Evolutionary conservation across 1,284 basidiomycete species (phyloP), one percentile per base, ranked within the genome.

Genomic region (Tilletia setariae): DNA sequence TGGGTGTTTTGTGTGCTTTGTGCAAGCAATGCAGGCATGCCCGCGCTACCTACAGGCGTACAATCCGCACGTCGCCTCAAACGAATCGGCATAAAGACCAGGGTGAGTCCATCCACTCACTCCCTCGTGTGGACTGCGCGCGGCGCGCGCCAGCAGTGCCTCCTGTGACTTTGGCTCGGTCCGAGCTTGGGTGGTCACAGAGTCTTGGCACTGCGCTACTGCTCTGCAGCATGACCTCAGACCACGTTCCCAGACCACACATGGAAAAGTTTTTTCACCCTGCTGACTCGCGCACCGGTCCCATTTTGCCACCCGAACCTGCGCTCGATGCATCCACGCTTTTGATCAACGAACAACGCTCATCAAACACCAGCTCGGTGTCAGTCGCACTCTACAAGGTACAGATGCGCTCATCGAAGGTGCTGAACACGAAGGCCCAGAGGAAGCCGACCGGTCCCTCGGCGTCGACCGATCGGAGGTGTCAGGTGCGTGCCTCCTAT

Each of bases 21-120:
- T 82, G 30, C 56, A 61, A 40, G 56, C 56, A 61, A 61, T 61
- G 56, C 56, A 32, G 56, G 56, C 56, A 61, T 61, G 56, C 56
- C 56, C 35, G 56, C 56, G 56, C 23, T 61, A 61, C 56, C 56
- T 16, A 35, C 56, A 19, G 56, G 56, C 56, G 56, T 61, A 25
- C 56, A 32, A 32, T 61, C 30, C 28, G 56, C 56, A 30, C 56
- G 56, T 61, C 56, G 56, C 56, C 56, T 61, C 56, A 61, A 61
- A 30, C 28, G n/a, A 1, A 61, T 61, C 56, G 30, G 32, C 8
- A 32, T 32, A 25, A 61, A 35, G 28, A 61, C 28, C 7, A 61
- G 56, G 56, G 56, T 61, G 56, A 61, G 56, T 53, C 23, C 21
- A 21, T 19, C 56, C 56, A 25, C 28, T 61, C 28, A 8, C 9